A percentile compares a stretch with the other conserved stretches of the same genome.
These are phyloP conservation scores for Aspergillus conjunctus DNA, from an alignment of 495 filamentous ascomycete genomes.

Conservation along the genomic window DNA sequence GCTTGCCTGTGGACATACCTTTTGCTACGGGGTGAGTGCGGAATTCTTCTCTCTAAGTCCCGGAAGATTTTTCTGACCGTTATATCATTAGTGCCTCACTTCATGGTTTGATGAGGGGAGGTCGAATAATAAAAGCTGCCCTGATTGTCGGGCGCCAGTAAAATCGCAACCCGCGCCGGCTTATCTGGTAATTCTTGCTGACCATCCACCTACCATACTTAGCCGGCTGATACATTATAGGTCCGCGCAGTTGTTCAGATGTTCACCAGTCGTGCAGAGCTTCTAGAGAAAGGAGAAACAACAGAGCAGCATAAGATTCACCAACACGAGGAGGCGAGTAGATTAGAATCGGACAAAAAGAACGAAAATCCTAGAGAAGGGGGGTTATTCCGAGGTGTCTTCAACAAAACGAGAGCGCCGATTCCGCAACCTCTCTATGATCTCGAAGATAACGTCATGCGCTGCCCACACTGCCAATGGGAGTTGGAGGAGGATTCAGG, in stretches of 20 bases:
- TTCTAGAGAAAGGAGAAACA: slow-evolving; percentile 64
- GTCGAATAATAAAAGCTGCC: slow-evolving; percentile 64
- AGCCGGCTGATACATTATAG: slow-evolving; percentile 38
- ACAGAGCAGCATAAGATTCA: slow-evolving; percentile 59
- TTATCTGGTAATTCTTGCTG: slow-evolving; percentile 56
- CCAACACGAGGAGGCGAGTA: slow-evolving; percentile 63
- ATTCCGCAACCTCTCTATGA: slow-evolving; percentile 51
- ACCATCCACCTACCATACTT: not conserved
- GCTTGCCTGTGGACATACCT: slow-evolving; percentile 72
- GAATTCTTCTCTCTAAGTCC: not conserved
- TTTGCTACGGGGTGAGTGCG: slow-evolving; percentile 65
- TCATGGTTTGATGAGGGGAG: slow-evolving; percentile 65
- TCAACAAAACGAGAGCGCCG: slow-evolving; percentile 40
- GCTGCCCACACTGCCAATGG: slow-evolving; percentile 67
- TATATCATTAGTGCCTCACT: slow-evolving; percentile 55
- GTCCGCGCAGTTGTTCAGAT: slow-evolving; percentile 68
- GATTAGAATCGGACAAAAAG: slow-evolving; percentile 57
- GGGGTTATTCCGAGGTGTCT: slow-evolving; percentile 68
- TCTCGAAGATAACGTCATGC: slow-evolving; percentile 60
- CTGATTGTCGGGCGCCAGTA: slow-evolving; percentile 67
- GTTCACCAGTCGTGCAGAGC: slow-evolving; percentile 64
- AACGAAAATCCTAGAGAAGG: slow-evolving; percentile 51
- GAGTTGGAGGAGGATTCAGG: slow-evolving; percentile 60
- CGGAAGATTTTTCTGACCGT: slow-evolving; percentile 4
- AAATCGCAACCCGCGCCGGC: slow-evolving; percentile 64